Base-by-base conservation (phyloP, 805 yeast species). In the Wickerhamiella sergipiensis region DNA sequence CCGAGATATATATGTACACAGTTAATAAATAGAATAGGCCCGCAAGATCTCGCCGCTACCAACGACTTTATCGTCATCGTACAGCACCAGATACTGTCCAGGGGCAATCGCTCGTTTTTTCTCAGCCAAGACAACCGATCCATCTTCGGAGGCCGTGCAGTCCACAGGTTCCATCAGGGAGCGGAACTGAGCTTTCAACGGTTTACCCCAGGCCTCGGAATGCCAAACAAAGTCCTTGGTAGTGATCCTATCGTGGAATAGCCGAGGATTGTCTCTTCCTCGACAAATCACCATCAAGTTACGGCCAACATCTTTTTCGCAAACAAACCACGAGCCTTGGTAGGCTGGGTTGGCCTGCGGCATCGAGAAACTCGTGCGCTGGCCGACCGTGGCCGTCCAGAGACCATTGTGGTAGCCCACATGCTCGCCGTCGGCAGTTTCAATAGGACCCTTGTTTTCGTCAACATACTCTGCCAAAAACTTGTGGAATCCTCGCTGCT, bases 301-400 rank as follows among this genome's bases (percentile, higher is more conserved):
- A 6, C 74, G 71, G 2, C 69, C 76, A 10, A 67, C 62, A 31
- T 77, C 66, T 61, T 92, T 92, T 21, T 76, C 88, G 57, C 84
- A 76, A 1, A 89, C 86, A 64, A 80, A 86, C 98, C 98, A 92
- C 1, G 77, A 71, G 0, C 97, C 97, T 44, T 75, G 71, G 57
- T 76, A 80, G 6, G 65, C 63, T 0, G 89, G 89, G 57, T 83
- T 81, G 0, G 89, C 90, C 64, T 92, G 97, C 0, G 97, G 97
- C 85, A 90, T 76, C 0, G 86, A 74, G 1, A 88, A 67, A 3
- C 89, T 80, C 17, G 82, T 75, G 55, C 81, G 77, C 67, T 92
- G 97, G 0, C 98, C 98, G 21, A 90, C 79, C 0, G 98, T 92
- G n/a, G 86, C 90, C 46, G 84, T 79, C 97, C 97, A 92, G 9